Evolutionary conservation across 2,329 filamentous ascomycete genomes (phyloP), one percentile per base, ranked within the genome.

Genomic region (Leptoxyphium fumago): DNA sequence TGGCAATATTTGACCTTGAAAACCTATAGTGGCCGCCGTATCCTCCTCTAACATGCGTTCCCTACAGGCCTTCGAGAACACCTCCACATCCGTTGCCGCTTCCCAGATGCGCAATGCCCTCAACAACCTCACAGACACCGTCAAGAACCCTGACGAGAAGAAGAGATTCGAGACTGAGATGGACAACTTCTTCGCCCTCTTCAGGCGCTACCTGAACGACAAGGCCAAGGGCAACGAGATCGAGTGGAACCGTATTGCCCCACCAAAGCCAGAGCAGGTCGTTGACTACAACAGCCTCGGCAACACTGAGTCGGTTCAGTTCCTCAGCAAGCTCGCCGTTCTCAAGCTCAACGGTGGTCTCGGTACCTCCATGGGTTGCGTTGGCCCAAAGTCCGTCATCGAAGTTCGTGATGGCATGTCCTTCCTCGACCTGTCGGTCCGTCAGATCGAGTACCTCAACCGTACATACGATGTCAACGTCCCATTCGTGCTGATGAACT

Each of bases 351-450:
- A 98, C 62, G 91, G 91, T 75, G 91, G 91, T 73, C 81, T 98
- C 42, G 91, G 91, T 77, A 98, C 91, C 56, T 98, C 91, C 45
- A 98, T 98, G 91, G 91, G 91, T 61, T 98, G 91, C 59, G 91
- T 98, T 58, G 91, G 91, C 51, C 91, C 91, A 69, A 98, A 98
- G 76, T 98, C 91, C 40, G 91, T 98, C 62, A 98, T 98, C 58
- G 91, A 98, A 68, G 91, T 98, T 64, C 87, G 91, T 69, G 91
- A 98, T 59, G 91, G 91, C 78, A 98, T 96, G 91, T 98, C 91
- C 58, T 98, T 98, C 81, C 77, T 98, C 55, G 91, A 98, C 70
- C 77, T 98, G 59, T 96, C 91, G 15, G 91, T 98, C 58, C 85
- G 91, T 61, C 91, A 98, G 75, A 94, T 98, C 63, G 91, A 98